Base-by-base conservation (phyloP, 345 rosid genomes). In the Brassica juncea region DNA sequence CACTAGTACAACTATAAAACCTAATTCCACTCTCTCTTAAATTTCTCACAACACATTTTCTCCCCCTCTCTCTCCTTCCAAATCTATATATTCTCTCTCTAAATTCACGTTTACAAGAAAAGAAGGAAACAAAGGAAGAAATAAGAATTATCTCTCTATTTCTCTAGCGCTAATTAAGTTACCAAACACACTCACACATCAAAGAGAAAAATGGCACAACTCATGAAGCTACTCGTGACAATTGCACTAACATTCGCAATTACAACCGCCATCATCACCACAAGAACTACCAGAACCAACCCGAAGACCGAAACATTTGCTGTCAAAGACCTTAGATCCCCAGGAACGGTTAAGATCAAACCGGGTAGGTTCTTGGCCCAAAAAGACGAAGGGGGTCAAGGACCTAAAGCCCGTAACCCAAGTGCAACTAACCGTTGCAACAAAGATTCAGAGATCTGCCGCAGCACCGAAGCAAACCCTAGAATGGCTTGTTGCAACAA, bases 401-500 rank as follows among this genome's bases (percentile, higher is more conserved):
- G 69, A 11, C 79, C 59, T 52, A 74, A 27, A 8, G n/a, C 77
- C 19, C 57, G 75, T 62, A 90, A 85, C 88, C 37, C 91, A 93
- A 0, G 5, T 32, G 87, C 94, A 0, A 88, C 21, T 19, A 0
- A 19, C 21, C 21, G 87, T 10, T 92, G 94, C 84, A 35, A 35
- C 42, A 35, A 35, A 6, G 86, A 88, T 55, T 15, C 74, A 1
- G 83, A 82, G 12, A 63, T 74, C 5, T 92, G 97, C 79, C 1
- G 65, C 14, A 8, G 71, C 54, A 86, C 82, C 32, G 75, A 81
- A 84, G 77, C 5, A 42, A 76, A 71, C 49, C 10, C 77, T 19
- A 71, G 52, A 61, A 81, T 72, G 81, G 54, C 54, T 76, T 94
- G 98, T 78, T 94, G 98, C 73, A 85, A 87, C 84, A 92, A 94